A percentile compares a stretch with the other conserved stretches of the same genome.
phyloP scores from a whole-genome alignment of 176 grass and related monocot genomes.

The Cenchrus americanus region DNA sequence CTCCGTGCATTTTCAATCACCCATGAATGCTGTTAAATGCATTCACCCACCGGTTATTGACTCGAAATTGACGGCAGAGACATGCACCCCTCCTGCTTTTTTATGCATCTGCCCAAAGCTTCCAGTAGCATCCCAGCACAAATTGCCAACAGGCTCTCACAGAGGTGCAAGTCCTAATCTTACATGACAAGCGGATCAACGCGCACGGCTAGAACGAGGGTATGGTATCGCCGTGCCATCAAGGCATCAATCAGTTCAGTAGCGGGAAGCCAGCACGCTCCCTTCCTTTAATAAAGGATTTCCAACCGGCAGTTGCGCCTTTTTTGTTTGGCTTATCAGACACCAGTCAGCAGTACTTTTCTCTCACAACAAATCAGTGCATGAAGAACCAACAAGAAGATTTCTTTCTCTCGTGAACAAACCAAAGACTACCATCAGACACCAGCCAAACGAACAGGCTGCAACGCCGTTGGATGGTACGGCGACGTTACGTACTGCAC shows the following conservation, averaged over 20 bases:
- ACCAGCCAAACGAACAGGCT: no score
- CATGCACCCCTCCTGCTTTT: background rate
- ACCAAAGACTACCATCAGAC: no score
- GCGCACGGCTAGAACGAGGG: background rate
- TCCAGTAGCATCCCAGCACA: background rate
- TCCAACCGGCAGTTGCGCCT: slow-evolving; percentile 34
- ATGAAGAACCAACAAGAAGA: no score
- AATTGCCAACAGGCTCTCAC: background rate
- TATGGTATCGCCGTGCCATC: background rate
- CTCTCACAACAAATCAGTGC: no score
- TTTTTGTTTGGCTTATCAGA: no score
- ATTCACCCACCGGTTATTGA: slow-evolving; percentile 3
- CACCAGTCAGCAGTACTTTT: no score
- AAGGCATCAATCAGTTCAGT: slow-evolving; percentile 9
- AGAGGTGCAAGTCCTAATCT: background rate
- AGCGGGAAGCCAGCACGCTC: background rate
- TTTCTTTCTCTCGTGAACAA: no score
- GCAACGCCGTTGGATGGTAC: slow-evolving; percentile 43
- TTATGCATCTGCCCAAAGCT: background rate
- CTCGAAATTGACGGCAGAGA: background rate
- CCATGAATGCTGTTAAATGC: background rate
- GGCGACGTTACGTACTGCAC: slow-evolving; percentile 36
- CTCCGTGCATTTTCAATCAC: slow-evolving; percentile 2
- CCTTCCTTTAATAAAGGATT: background rate
- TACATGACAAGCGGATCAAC: background rate